Conservation (phyloP, 768 basidiomycete genomes). For the Rhodotorula toruloides region DNA sequence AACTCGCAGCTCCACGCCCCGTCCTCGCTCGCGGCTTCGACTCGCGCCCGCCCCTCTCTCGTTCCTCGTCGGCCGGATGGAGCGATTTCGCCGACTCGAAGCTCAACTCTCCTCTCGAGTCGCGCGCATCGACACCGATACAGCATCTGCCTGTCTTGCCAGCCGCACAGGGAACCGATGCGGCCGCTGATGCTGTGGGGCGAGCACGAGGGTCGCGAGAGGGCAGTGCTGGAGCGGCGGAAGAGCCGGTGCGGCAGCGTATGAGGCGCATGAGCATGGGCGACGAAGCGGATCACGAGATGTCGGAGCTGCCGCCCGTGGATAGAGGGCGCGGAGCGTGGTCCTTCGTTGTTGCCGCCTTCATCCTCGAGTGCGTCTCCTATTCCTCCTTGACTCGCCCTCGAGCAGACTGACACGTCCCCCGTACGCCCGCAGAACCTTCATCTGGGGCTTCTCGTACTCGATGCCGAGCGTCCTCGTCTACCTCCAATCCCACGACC, state of each 20-base stretch:
- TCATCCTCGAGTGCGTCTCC: slow-evolving; percentile 20
- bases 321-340: slow-evolving; percentile 16
- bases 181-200: not conserved
- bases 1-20: not conserved
- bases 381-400: not conserved
- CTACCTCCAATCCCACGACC: slow-evolving; percentile 20
- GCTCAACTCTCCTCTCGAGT: not conserved
- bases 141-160: not conserved
- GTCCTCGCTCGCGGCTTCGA: not conserved
- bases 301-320: slow-evolving; percentile 9
- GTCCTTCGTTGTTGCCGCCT: slow-evolving; percentile 10
- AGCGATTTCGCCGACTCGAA: not conserved
- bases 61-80: not conserved
- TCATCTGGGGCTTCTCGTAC: slow-evolving; percentile 24
- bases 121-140: too few relatives aligned
- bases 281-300: not conserved
- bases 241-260: not conserved
- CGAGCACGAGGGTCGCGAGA: not conserved
- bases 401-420: not conserved
- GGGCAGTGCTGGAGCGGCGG: too few relatives aligned
- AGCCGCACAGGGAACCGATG: too few relatives aligned
- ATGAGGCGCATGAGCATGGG: slow-evolving; percentile 19
- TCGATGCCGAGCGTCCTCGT: slow-evolving; percentile 18
- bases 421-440: not conserved
- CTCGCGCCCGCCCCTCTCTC: too few relatives aligned